Evolutionary conservation across 2,329 filamentous ascomycete species (phyloP), one percentile per base, ranked within the genome.

Genomic region (Arthrinium phaeospermum): DNA sequence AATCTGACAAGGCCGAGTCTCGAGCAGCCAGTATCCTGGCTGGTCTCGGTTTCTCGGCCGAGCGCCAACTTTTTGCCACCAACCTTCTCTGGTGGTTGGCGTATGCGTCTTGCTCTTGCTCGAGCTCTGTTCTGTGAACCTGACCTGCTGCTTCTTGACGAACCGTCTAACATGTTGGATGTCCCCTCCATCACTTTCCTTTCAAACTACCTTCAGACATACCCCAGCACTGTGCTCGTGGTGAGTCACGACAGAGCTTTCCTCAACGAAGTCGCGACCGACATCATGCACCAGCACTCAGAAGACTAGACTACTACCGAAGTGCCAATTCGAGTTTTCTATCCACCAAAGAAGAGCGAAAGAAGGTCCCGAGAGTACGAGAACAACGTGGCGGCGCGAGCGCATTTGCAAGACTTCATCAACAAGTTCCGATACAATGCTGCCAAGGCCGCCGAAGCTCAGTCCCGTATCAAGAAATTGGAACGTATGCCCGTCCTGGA

Each of bases 111-210:
- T 79, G 96, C 96, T 19, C 89, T 99, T 74, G 96, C 96, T 16
- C 89, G 96, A 88, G 96, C 96, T 19, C 90, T 99, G 47, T 99
- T 99, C 87, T 99, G 96, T 85, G 96, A 99, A 82, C 96, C 96
- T 61, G 96, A 99, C 84, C 87, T 99, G 70, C 86, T 99, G 73
- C 89, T 99, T 82, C 94, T 99, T 77, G 96, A 99, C 86, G 96
- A 99, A 91, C 96, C 96, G 85, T 98, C 96, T 71, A 98, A 98
- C 91, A 98, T 98, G 96, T 95, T 99, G 94, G 96, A 98, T 85
- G 96, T 99, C 72, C 96, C 96, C n/a, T 98, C 96, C 34, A 98
- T 99, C 80, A 97, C 96, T 72, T 99, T 98, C 90, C 89, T 99
- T 81, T 93, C 96, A 68, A 96, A 95, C 80, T 99, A 99, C 81